Evolutionary conservation across 108 stramenopile genomes (phyloP).

Genomic region (Asterionellopsis glacialis): DNA sequence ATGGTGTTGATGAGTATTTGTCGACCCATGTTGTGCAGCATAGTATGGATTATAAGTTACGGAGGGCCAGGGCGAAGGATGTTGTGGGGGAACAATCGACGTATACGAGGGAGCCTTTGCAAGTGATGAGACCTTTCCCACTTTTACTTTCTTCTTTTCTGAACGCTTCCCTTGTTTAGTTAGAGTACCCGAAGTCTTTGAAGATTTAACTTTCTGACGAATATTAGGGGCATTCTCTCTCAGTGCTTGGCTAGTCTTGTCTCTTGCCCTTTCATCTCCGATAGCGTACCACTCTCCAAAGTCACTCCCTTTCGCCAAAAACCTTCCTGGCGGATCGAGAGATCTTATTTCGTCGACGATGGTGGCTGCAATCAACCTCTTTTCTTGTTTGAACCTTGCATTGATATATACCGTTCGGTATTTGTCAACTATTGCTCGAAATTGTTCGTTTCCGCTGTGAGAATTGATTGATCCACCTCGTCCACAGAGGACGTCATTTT

Average conservation of each 20-base stretch:
- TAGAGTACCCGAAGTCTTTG: constrained; percentile 13
- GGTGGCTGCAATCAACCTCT: constrained; percentile 69
- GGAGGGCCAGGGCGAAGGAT: too few relatives aligned
- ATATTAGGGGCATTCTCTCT: constrained; percentile 77
- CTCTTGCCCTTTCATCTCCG: constrained; percentile 76
- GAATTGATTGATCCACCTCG: constrained; percentile 87
- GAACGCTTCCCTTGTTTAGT: too few relatives aligned
- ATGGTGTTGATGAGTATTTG: too few relatives aligned
- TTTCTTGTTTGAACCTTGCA: constrained; percentile 74
- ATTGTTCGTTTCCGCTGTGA: constrained; percentile 51
- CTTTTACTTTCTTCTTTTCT: too few relatives aligned
- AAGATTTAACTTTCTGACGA: constrained; percentile 29
- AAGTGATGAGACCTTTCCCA: too few relatives aligned
- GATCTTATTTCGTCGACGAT: constrained; percentile 73
- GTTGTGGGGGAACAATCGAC: too few relatives aligned
- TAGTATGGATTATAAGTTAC: too few relatives aligned
- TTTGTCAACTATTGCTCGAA: constrained; percentile 43
- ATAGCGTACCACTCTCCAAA: constrained; percentile 63
- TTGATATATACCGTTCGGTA: constrained; percentile 48
- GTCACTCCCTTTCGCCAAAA: constrained; percentile 50
- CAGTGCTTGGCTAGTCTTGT: constrained; percentile 79
- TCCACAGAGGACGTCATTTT: constrained; percentile 59
- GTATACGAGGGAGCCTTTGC: too few relatives aligned
- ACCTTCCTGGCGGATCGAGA: constrained; percentile 78
- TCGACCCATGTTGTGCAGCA: too few relatives aligned